These are phyloP conservation scores for Calycina herbarum DNA, from an alignment of 2,329 filamentous ascomycete genomes.

Conservation along the genomic window DNA sequence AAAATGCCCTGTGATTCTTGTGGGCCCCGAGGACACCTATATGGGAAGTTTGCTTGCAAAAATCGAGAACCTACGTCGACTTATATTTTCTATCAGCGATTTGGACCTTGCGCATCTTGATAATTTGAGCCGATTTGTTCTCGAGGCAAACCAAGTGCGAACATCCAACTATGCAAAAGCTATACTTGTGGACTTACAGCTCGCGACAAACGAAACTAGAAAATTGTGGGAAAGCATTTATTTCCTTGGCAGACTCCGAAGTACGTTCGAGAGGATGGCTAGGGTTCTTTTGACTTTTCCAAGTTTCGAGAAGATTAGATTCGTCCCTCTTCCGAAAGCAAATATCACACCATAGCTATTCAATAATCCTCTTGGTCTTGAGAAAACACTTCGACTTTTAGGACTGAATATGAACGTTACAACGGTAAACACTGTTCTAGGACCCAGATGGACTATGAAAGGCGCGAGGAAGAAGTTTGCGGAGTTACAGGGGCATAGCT, in stretches of 20 bases:
- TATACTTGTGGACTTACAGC: slow-evolving; percentile 2
- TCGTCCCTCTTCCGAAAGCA: slow-evolving; percentile 5
- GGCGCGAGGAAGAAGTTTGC: too few relatives aligned
- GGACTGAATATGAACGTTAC: too few relatives aligned
- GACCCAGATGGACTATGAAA: too few relatives aligned
- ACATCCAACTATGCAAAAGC: background rate
- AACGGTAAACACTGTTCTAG: too few relatives aligned
- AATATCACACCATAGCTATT: background rate
- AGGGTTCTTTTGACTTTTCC: slow-evolving; percentile 6
- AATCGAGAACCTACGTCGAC: slow-evolving; percentile 5
- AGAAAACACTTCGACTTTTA: too few relatives aligned
- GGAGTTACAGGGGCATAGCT: too few relatives aligned
- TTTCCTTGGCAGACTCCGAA: slow-evolving; percentile 5
- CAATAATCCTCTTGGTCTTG: too few relatives aligned
- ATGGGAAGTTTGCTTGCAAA: background rate
- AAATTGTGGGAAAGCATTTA: slow-evolving; percentile 6
- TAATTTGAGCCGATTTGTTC: slow-evolving; percentile 3
- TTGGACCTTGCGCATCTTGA: background rate
- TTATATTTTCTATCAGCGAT: slow-evolving; percentile 2
- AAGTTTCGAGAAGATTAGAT: slow-evolving; percentile 4
- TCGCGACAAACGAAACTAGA: slow-evolving; percentile 2
- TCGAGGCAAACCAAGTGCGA: background rate
- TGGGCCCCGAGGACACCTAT: too few relatives aligned
- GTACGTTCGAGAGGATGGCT: slow-evolving; percentile 1
- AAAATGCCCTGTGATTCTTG: too few relatives aligned